Evolutionary conservation across 2,329 filamentous ascomycete genomes (phyloP), one percentile per base, ranked within the genome.

Genomic region (Microdochium trichocladiopsis): DNA sequence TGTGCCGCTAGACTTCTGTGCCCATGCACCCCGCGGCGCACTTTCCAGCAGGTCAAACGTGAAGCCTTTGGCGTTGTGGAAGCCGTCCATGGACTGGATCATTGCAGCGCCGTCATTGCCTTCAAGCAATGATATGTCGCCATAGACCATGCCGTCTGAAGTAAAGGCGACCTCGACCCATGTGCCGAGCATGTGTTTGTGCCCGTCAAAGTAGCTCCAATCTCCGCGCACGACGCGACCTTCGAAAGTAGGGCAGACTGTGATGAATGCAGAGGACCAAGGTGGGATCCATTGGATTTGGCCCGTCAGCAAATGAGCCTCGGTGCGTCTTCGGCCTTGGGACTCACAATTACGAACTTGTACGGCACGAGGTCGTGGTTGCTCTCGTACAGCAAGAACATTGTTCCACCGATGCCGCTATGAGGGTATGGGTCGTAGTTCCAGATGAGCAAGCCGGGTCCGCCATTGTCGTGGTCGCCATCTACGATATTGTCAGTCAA

Each of bases 111-210:
- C 58, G 37, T 60, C 58, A 52, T 60, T 60, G 50, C 59, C 59
- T 31, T 60, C 52, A 14, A 61, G 49, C 25, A 61, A n/a, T 11
- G 59, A 61, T 9, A 61, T 56, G 33, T 58, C 58, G 16, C 59
- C 59, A 55, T 55, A 60, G 14, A 55, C 28, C 10, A 48, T 53
- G 18, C 57, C 55, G 37, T 59, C 56, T 9, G 50, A 16, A 28
- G 57, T 53, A 54, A 55, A 57, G 24, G 56, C 58, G 22, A 57
- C 50, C 51, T 59, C 57, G 16, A 54, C 54, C 58, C 57, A 60
- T 5, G 58, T 60, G 24, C 58, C 58, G 14, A 60, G 43, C 18
- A 58, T 18, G 36, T 57, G 57, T 43, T 56, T 56, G 37, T 47
- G 45, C 14, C 55, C 51, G 41, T 60, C 52, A 12, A 60, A 48